Conservation (phyloP, 2,329 filamentous ascomycete species). For the Aspergillus sp. region DNA sequence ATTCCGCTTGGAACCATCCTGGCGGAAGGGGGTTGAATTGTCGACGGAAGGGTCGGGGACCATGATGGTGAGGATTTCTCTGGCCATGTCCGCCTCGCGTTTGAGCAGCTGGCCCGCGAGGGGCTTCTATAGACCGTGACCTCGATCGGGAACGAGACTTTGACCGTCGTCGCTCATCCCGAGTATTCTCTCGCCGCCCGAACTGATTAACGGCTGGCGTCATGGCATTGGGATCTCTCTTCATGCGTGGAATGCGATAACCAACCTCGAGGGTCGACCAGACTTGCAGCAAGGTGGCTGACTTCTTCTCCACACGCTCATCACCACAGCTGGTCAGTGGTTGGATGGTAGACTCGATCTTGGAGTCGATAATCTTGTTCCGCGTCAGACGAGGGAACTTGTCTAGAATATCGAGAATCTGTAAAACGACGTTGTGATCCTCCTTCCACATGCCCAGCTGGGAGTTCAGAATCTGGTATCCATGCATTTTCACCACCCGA, state of each 20-base stretch:
- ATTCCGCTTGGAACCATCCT: constrained; percentile 83
- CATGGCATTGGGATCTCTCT: constrained; percentile 68
- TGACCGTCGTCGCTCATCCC: constrained; percentile 53
- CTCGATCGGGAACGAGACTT: constrained; percentile 53
- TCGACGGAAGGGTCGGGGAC: constrained; percentile 58
- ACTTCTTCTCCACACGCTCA: constrained; percentile 71
- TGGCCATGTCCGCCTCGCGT: constrained; percentile 59
- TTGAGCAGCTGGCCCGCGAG: constrained; percentile 45
- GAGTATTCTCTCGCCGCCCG: constrained; percentile 56
- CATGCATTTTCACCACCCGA: constrained; percentile 92
- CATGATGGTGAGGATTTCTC: constrained; percentile 60
- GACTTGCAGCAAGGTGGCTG: constrained; percentile 71
- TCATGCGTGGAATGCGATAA: constrained; percentile 90
- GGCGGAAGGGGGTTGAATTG: constrained; percentile 65
- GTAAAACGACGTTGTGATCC: constrained; percentile 86
- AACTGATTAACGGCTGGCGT: constrained; percentile 65
- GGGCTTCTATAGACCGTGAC: constrained; percentile 49
- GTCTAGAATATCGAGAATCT: constrained; percentile 86
- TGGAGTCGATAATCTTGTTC: constrained; percentile 96
- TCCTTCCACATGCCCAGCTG: constrained; percentile 81
- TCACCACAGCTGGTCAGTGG: constrained; percentile 68
- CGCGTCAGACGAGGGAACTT: constrained; percentile 86
- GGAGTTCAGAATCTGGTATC: constrained; percentile 90
- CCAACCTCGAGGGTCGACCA: constrained; percentile 90
- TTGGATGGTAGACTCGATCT: constrained; percentile 82